phyloP scores from a whole-genome alignment of 768 basidiomycete species.

The Leucogyrophana mollusca region DNA sequence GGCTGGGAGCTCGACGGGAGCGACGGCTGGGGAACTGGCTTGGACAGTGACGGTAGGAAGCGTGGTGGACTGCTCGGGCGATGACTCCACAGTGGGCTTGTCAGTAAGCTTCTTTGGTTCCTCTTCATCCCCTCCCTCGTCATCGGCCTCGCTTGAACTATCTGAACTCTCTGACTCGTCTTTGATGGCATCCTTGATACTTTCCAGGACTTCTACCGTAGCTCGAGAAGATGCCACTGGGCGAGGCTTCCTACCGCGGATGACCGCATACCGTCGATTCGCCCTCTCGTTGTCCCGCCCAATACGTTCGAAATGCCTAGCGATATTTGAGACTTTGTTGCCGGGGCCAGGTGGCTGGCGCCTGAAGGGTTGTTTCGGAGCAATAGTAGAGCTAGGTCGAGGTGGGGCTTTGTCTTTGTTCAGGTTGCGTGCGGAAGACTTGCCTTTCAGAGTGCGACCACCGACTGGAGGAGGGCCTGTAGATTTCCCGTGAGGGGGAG shows the following conservation, averaged over 20 bases:
- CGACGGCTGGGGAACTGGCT: slow-evolving; percentile 2
- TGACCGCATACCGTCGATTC: slow-evolving; percentile 80
- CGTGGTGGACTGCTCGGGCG: slow-evolving; percentile 32
- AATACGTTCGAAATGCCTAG: slow-evolving; percentile 88
- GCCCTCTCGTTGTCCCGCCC: slow-evolving; percentile 71
- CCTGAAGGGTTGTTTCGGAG: slow-evolving; percentile 53
- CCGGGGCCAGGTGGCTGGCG: slow-evolving; percentile 48
- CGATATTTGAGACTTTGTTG: slow-evolving; percentile 81
- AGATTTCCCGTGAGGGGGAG: slow-evolving; percentile 39
- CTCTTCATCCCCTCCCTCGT: slow-evolving; percentile 63
- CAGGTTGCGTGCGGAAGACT: slow-evolving; percentile 28
- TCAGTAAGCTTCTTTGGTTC: slow-evolving; percentile 35
- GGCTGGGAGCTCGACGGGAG: slow-evolving; percentile 12
- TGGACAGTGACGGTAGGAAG: slow-evolving; percentile 18
- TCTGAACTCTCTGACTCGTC: slow-evolving; percentile 77
- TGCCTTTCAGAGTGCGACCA: slow-evolving; percentile 38
- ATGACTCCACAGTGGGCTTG: slow-evolving; percentile 22
- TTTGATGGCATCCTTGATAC: slow-evolving; percentile 89
- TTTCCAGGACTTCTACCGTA: slow-evolving; percentile 85
- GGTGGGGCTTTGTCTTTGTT: slow-evolving; percentile 37
- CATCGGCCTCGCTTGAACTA: slow-evolving; percentile 63
- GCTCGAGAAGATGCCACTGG: slow-evolving; percentile 89
- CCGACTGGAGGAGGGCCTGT: slow-evolving; percentile 24
- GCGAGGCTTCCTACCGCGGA: slow-evolving; percentile 82
- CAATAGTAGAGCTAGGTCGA: slow-evolving; percentile 37